phyloP scores from a whole-genome alignment of 2,329 filamentous ascomycete genomes.

The Aspergillus uvarum region DNA sequence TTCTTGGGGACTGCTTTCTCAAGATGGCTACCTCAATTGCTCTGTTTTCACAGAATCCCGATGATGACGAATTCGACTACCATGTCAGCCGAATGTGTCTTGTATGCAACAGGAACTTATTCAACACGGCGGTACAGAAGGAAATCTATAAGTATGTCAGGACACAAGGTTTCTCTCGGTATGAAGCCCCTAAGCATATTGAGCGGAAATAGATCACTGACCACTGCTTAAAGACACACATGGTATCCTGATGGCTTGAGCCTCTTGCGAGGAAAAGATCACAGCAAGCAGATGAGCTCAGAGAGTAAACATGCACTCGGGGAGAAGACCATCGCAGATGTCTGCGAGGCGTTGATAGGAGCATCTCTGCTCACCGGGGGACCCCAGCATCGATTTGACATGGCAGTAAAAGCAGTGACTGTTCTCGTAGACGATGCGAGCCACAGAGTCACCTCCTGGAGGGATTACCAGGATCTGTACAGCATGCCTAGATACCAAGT shows the following conservation, averaged over 20 bases:
- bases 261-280: slow-evolving; percentile 69
- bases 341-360: slow-evolving; percentile 91
- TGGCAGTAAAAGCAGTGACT: slow-evolving; percentile 59
- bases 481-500: slow-evolving; percentile 69
- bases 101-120: slow-evolving; percentile 88
- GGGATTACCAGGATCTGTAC: slow-evolving; percentile 72
- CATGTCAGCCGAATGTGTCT: slow-evolving; percentile 89
- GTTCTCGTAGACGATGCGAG: slow-evolving; percentile 65
- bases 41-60: slow-evolving; percentile 72
- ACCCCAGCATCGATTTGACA: slow-evolving; percentile 52
- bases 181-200: slow-evolving; percentile 18
- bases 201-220: slow-evolving; percentile 6
- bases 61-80: slow-evolving; percentile 79
- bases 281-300: slow-evolving; percentile 47
- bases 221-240: slow-evolving; percentile 52
- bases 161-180: slow-evolving; percentile 75
- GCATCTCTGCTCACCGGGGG: slow-evolving; percentile 67
- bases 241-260: slow-evolving; percentile 87
- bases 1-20: slow-evolving; percentile 87
- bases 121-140: slow-evolving; percentile 69
- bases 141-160: slow-evolving; percentile 73
- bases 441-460: slow-evolving; percentile 68
- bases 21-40: slow-evolving; percentile 95
- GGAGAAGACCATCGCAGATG: slow-evolving; percentile 90
- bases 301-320: slow-evolving; percentile 64